phyloP scores from a whole-genome alignment of 441 rosid genomes.

The Bruguiera hainesii region DNA sequence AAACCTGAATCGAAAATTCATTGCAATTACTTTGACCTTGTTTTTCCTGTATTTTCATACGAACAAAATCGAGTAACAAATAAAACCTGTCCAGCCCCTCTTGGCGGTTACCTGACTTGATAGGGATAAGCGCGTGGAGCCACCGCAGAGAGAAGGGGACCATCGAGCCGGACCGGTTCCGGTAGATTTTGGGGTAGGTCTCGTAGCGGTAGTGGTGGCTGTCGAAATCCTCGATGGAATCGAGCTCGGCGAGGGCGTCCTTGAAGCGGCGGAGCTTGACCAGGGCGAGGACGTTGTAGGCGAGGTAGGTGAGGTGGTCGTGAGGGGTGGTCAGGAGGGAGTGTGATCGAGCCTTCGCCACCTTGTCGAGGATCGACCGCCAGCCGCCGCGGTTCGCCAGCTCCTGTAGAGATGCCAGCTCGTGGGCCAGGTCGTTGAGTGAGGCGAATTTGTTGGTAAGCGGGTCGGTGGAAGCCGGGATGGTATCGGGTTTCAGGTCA shows the following conservation, averaged over 20 bases:
- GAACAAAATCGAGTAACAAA: conserved; percentile 53
- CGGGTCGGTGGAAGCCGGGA: conserved; percentile 35
- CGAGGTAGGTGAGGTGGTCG: conserved; percentile 73
- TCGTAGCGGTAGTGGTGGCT: conserved; percentile 64
- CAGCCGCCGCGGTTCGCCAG: conserved; percentile 79
- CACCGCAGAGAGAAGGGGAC: conserved; percentile 86
- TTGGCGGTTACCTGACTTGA: conserved; percentile 55
- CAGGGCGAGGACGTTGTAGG: conserved; percentile 72
- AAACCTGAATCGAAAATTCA: conserved; percentile 36
- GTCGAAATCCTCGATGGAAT: conserved; percentile 70
- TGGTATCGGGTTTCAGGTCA: not conserved
- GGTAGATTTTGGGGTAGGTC: conserved; percentile 66
- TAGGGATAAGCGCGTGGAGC: conserved; percentile 63
- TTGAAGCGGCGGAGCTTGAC: conserved; percentile 73
- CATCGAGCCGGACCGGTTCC: conserved; percentile 66
- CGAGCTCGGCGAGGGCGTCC: conserved; percentile 65
- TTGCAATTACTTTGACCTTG: conserved; percentile 15
- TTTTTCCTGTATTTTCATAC: conserved; percentile 36
- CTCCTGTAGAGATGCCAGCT: conserved; percentile 73
- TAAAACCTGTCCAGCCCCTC: conserved; percentile 77
- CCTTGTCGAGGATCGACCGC: conserved; percentile 75
- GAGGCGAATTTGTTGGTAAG: conserved; percentile 48
- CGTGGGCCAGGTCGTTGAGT: conserved; percentile 68
- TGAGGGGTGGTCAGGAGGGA: conserved; percentile 62
- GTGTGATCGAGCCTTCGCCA: conserved; percentile 54